phyloP scores from a whole-genome alignment of 768 basidiomycete genomes.

The Pisolithus marmoratus region DNA sequence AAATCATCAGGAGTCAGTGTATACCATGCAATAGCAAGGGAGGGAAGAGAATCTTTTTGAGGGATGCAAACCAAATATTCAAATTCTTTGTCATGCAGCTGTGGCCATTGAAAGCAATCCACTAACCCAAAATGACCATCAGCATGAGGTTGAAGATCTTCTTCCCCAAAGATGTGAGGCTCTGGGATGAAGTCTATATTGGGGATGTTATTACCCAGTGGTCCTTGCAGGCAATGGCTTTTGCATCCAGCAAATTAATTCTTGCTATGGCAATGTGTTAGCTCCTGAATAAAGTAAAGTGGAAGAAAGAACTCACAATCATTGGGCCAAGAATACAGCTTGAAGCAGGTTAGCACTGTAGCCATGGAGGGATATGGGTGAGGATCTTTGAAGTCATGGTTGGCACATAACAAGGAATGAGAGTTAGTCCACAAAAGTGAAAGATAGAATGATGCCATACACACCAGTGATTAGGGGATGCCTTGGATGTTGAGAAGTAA shows the following conservation, averaged over 20 bases:
- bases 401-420: too few species aligned
- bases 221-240: background rate
- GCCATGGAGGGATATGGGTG: too few species aligned
- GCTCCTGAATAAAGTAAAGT: background rate
- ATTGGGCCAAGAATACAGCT: background rate
- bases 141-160: background rate
- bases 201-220: background rate
- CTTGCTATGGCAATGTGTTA: background rate
- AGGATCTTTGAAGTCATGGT: too few species aligned
- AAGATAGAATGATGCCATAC: too few species aligned
- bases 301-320: background rate
- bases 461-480: too few species aligned
- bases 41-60: constrained; percentile 1
- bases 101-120: constrained; percentile 4
- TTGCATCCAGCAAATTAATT: background rate
- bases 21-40: too few species aligned
- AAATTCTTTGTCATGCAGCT: background rate
- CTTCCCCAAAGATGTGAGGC: background rate
- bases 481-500: too few species aligned
- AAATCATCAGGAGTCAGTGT: too few species aligned
- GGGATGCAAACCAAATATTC: constrained; percentile 1
- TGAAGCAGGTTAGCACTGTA: too few species aligned
- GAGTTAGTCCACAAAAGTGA: too few species aligned
- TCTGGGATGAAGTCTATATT: constrained; percentile 4
- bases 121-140: background rate